Evolutionary conservation across 768 basidiomycete species (phyloP), one percentile per base, ranked within the genome.

Genomic region (Lactarius hengduanensis): DNA sequence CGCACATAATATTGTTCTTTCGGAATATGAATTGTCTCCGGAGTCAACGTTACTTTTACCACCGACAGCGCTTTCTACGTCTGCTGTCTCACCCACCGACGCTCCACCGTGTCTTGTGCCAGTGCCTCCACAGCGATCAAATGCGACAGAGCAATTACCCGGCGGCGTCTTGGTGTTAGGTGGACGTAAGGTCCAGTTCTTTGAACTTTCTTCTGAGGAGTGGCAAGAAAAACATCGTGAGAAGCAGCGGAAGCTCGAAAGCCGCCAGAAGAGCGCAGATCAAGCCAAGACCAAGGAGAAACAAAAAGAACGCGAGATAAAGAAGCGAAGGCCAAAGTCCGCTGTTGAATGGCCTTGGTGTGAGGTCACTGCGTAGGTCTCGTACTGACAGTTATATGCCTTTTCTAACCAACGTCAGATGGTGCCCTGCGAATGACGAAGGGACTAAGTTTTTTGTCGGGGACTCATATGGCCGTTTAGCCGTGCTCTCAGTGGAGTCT

Each of bases 131-230:
- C 80, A 7, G 73, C 72, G 2, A 77, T 77, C 30, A 26, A 47
- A 54, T 20, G 36, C 18, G 74, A 78, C 0, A 28, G 76, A 77
- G 4, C 65, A 66, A n/a, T 66, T 67, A 4, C 77, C 78, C n/a
- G 91, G 90, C n/a, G 91, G 89, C 20, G 75, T 93, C 10, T 75
- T 94, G 30, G 80, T 94, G 6, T 71, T 90, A 1, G 91, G 92
- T 63, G 90, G 90, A 0, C 80, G 79, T 32, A 85, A 84, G 73
- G 79, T 92, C 54, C 72, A 86, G 22, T 77, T 90, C 6, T 91
- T 83, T 67, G 89, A 88, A 63, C 69, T 87, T 55, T 78, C 84
- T 9, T 79, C 81, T 11, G 71, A 72, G 36, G 78, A 82, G 5
- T 77, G 74, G 8, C 80, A 84, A 71, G 80, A 81, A 50, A 85